Base-by-base conservation (phyloP, 1,284 basidiomycete species). In the Cutaneotrichosporon dermatis region DNA sequence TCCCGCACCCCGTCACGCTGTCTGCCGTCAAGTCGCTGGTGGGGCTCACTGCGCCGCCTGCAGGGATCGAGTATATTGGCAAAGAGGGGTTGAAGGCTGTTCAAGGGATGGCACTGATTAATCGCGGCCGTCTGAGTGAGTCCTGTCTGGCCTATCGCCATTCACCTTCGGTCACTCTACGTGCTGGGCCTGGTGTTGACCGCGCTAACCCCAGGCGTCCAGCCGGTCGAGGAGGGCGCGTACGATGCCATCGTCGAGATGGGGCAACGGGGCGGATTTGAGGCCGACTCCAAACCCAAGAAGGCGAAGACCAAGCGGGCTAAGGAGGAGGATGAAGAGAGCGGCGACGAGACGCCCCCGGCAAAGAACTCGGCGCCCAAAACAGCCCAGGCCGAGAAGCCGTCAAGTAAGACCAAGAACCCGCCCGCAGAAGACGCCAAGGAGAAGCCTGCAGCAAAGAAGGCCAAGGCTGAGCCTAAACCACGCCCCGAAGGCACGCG, bases 71-170 rank as follows among this genome's bases (percentile, higher is more conserved):
- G 25, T 90, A 88, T 74, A 83, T 92, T 44, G 83, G 84, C 3
- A 72, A 81, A 45, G 79, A 82, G 1, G 88, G 85, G 4, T 76
- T 87, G 0, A 79, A 81, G 41, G 79, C 80, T 16, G 77, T 85
- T 36, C 66, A 73, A 84, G 84, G 69, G 5, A 96, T 95, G 91
- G 83, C 88, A 46, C 80, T 98, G 33, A 82, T 97, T 13, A 88
- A 84, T 16, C 83, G 90, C 7, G 92, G 93, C 1, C 81, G 95
- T 52, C 81, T 98, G 53, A 95, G 92, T 75, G 25, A 25, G 25
- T 25, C 25, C 25, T 3, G 25, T 25, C 25, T 25, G 2, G 25
- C 25, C 25, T 25, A 25, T 25, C n/a, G n/a, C n/a, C n/a, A n/a
- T n/a, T n/a, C n/a, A n/a, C n/a, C n/a, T n/a, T n/a, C n/a, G n/a